Evolutionary conservation across 2,329 filamentous ascomycete species (phyloP).

Genomic region (Alternaria atra): DNA sequence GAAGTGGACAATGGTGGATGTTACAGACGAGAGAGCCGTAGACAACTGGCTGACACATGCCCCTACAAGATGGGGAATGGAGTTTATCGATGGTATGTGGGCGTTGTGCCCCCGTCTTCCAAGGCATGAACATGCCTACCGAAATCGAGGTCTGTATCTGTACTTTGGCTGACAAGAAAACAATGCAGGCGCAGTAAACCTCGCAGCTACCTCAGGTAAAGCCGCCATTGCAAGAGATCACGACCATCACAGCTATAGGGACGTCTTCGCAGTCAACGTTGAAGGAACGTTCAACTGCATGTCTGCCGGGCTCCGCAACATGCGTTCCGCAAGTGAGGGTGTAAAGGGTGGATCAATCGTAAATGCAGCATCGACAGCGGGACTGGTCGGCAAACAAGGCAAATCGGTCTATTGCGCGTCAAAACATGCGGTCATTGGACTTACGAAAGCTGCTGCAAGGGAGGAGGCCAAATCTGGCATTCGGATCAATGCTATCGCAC

Average conservation of each 20-base stretch:
- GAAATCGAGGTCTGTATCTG: conserved; percentile 9
- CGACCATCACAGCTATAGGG: conserved; percentile 45
- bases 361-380: conserved; percentile 60
- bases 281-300: conserved; percentile 46
- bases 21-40: conserved; percentile 44
- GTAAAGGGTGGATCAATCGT: conserved; percentile 41
- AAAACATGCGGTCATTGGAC: conserved; percentile 36
- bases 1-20: conserved; percentile 38
- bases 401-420: conserved; percentile 38
- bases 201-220: conserved; percentile 55
- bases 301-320: conserved; percentile 48
- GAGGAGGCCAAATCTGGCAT: conserved; percentile 36
- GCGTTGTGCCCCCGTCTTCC: not conserved
- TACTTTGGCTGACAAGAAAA: not conserved
- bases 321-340: conserved; percentile 37
- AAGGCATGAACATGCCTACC: not conserved
- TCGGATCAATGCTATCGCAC: conserved; percentile 55
- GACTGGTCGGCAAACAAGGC: conserved; percentile 46
- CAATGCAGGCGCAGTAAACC: conserved; percentile 11
- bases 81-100: conserved; percentile 15
- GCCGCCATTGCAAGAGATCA: conserved; percentile 32
- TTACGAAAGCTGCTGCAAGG: conserved; percentile 52
- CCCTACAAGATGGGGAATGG: conserved; percentile 29
- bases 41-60: conserved; percentile 14
- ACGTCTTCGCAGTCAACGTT: conserved; percentile 47